These are phyloP conservation scores for Colletotrichum tofieldiae DNA, from an alignment of 2,329 filamentous ascomycete genomes.

Conservation along the genomic window DNA sequence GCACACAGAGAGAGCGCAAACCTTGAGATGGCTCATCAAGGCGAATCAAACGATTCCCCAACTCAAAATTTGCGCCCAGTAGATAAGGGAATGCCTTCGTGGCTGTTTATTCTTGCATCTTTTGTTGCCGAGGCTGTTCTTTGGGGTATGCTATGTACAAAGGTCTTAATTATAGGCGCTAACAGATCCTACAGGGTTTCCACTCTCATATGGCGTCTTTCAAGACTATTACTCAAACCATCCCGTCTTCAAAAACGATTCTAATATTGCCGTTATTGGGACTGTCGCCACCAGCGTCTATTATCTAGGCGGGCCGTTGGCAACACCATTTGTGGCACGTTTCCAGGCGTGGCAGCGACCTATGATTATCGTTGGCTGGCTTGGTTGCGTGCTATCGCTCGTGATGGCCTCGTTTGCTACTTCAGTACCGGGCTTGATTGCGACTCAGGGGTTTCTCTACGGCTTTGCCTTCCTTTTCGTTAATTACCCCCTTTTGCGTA, in stretches of 20 bases:
- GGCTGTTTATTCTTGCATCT: conserved; percentile 1
- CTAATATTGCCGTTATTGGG: conserved; percentile 48
- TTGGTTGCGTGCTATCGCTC: conserved; percentile 9
- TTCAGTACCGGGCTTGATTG: conserved; percentile 45
- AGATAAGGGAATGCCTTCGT: background rate
- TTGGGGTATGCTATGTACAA: background rate
- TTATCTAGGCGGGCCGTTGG: conserved; percentile 48
- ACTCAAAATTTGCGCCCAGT: background rate
- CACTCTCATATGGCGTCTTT: conserved; percentile 50
- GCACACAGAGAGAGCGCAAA: background rate
- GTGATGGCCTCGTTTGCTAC: conserved; percentile 45
- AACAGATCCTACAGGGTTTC: conserved; percentile 44
- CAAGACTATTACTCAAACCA: conserved; percentile 49
- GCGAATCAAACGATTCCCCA: background rate
- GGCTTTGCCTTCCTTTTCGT: conserved; percentile 56
- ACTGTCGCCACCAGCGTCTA: conserved; percentile 47
- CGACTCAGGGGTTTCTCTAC: conserved; percentile 51
- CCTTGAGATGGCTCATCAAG: background rate
- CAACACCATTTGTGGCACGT: conserved; percentile 44
- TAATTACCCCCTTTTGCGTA: conserved; percentile 56
- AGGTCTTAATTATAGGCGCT: background rate
- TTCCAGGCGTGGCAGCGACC: conserved; percentile 42
- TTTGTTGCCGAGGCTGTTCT: conserved; percentile 18
- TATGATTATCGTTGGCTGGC: conserved; percentile 29
- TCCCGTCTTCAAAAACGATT: conserved; percentile 45